A percentile compares a stretch with the other conserved stretches of the same genome.
Evolutionary conservation across 495 filamentous ascomycete genomes (phyloP).

Genomic region (Daldinia loculata): DNA sequence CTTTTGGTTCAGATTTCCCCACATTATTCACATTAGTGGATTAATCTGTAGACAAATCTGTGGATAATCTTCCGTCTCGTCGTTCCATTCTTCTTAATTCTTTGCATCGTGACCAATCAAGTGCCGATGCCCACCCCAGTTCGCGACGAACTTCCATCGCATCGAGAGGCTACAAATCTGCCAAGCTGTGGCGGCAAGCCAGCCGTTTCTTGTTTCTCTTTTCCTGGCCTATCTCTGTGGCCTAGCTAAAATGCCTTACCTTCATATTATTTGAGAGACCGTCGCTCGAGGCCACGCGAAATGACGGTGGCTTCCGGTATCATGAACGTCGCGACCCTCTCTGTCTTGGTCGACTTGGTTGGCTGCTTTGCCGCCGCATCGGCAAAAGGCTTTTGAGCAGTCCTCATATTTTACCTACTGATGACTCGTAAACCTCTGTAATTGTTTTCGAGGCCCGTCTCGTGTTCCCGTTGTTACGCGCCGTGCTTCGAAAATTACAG

Average conservation of each 20-base stretch:
- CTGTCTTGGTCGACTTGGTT: constrained; percentile 23
- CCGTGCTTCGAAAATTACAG: constrained; percentile 23
- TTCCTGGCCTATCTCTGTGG: constrained; percentile 9
- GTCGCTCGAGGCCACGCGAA: constrained; percentile 6
- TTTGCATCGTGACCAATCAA: constrained; percentile 43
- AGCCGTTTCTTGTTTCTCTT: constrained; percentile 9
- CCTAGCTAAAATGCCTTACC: constrained; percentile 10
- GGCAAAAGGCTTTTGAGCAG: constrained; percentile 16
- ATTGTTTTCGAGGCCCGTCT: neutral
- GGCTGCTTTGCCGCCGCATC: constrained; percentile 36
- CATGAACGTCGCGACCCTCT: constrained; percentile 12
- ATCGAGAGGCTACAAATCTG: constrained; percentile 36
- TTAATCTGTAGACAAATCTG: neutral
- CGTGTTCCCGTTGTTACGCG: constrained; percentile 28
- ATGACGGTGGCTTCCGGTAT: constrained; percentile 20
- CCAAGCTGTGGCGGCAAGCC: constrained; percentile 30
- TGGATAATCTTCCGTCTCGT: constrained; percentile 20
- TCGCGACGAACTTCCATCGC: constrained; percentile 36
- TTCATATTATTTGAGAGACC: constrained; percentile 21
- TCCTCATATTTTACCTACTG: neutral
- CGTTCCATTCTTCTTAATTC: constrained; percentile 35
- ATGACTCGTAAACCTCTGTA: neutral
- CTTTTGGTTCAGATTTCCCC: constrained; percentile 24
- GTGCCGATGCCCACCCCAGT: constrained; percentile 23
- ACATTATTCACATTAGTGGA: constrained; percentile 1